Conservation (phyloP, 1,284 basidiomycete species). For the Singerocomus rubriflavus region DNA sequence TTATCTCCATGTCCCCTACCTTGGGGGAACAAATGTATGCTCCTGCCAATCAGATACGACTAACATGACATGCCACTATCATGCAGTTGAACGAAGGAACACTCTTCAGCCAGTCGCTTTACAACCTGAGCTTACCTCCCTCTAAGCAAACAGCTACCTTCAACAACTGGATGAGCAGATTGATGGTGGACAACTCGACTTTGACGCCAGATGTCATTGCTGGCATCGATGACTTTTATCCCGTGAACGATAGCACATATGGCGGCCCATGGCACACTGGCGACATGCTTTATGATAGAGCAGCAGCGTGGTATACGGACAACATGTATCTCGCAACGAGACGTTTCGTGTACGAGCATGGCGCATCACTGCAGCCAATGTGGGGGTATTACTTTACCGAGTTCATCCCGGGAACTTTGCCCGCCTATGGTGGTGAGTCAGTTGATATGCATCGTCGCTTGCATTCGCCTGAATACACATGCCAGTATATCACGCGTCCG, state of each 20-base stretch:
- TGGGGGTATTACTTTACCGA: slow-evolving; percentile 56
- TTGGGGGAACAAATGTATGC: slow-evolving; percentile 34
- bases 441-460: background rate
- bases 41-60: background rate
- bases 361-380: slow-evolving; percentile 44
- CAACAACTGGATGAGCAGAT: slow-evolving; percentile 14
- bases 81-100: slow-evolving; percentile 21
- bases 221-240: slow-evolving; percentile 41
- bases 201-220: slow-evolving; percentile 10
- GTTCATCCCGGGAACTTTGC: slow-evolving; percentile 50
- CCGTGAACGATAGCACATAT: slow-evolving; percentile 44
- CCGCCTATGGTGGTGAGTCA: slow-evolving; percentile 39
- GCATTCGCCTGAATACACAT: background rate
- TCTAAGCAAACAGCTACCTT: slow-evolving; percentile 19
- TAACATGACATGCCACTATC: background rate
- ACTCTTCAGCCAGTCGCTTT: slow-evolving; percentile 2
- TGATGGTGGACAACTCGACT: slow-evolving; percentile 20
- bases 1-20: slow-evolving; percentile 52
- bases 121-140: slow-evolving; percentile 13
- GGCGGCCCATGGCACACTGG: slow-evolving; percentile 55
- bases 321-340: slow-evolving; percentile 52
- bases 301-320: slow-evolving; percentile 54
- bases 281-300: slow-evolving; percentile 56
- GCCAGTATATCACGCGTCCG: slow-evolving; percentile 20
- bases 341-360: slow-evolving; percentile 48